phyloP scores from a whole-genome alignment of 1,284 basidiomycete genomes.

The Sphaerobolus stellatus region DNA sequence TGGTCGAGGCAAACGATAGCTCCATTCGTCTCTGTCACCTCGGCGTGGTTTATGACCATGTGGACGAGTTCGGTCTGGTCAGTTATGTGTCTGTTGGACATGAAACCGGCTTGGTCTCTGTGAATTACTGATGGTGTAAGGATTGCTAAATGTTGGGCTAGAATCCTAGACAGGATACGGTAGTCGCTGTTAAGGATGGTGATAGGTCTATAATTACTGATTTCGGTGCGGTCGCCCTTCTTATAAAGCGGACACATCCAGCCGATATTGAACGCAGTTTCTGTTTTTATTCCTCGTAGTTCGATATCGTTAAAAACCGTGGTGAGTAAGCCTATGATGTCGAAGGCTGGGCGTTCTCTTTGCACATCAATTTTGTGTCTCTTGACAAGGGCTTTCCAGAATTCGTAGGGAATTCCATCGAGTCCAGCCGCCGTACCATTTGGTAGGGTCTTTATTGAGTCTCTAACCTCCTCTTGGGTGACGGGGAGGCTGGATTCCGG shows the following conservation, averaged over 20 bases:
- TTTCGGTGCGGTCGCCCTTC: background rate
- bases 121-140: background rate
- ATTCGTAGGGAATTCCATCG: conserved; percentile 20
- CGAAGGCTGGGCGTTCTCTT: background rate
- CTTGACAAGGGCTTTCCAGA: conserved; percentile 15
- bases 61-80: background rate
- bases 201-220: background rate
- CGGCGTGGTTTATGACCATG: background rate
- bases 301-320: conserved; percentile 17
- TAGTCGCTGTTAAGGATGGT: background rate
- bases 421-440: conserved; percentile 15
- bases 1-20: background rate
- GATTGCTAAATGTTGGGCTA: background rate
- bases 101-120: background rate
- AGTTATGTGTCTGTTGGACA: background rate
- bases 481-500: too few species aligned
- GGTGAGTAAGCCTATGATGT: background rate
- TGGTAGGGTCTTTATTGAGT: background rate
- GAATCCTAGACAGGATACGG: background rate
- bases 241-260: conserved; percentile 17
- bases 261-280: conserved; percentile 25
- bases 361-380: background rate
- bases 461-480: background rate
- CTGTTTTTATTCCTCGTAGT: conserved; percentile 9
- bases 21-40: background rate